Conservation (phyloP, 2,329 filamentous ascomycete species). For the Xylariomycetidae sp. region DNA sequence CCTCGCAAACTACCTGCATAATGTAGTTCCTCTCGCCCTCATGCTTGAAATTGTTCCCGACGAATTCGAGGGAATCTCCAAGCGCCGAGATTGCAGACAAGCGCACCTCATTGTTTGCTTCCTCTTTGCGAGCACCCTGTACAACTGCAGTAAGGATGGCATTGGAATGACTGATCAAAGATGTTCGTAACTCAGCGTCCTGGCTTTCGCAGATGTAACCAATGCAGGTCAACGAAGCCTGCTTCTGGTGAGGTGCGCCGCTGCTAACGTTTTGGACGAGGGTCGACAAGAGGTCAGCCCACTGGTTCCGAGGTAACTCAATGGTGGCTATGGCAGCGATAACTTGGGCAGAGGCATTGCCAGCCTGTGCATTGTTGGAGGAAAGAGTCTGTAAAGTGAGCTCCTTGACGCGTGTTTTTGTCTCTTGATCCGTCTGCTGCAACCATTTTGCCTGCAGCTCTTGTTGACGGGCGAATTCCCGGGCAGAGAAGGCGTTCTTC, state of each 20-base stretch:
- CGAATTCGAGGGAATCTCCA: conserved; percentile 94
- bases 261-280: conserved; percentile 91
- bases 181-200: conserved; percentile 77
- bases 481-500: conserved; percentile 96
- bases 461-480: conserved; percentile 81
- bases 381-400: conserved; percentile 82
- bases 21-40: conserved; percentile 99
- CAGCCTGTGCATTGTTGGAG: conserved; percentile 75
- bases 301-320: conserved; percentile 88
- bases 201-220: conserved; percentile 98
- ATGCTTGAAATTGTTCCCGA: conserved; percentile 97
- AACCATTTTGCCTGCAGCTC: conserved; percentile 94
- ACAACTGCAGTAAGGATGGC: conserved; percentile 97
- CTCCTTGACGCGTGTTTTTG: conserved; percentile 84
- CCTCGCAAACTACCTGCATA: conserved; percentile 99
- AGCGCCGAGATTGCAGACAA: conserved; percentile 90
- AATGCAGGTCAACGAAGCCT: conserved; percentile 91
- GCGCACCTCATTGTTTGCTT: conserved; percentile 85
- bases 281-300: conserved; percentile 83
- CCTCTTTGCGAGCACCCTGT: conserved; percentile 94
- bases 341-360: conserved; percentile 88
- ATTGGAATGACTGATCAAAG: conserved; percentile 84
- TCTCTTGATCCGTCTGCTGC: conserved; percentile 71
- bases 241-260: conserved; percentile 84
- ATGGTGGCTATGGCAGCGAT: conserved; percentile 92